Base-by-base conservation (phyloP, 371 early-diverging fungal species). In the Mucor velutinosus region DNA sequence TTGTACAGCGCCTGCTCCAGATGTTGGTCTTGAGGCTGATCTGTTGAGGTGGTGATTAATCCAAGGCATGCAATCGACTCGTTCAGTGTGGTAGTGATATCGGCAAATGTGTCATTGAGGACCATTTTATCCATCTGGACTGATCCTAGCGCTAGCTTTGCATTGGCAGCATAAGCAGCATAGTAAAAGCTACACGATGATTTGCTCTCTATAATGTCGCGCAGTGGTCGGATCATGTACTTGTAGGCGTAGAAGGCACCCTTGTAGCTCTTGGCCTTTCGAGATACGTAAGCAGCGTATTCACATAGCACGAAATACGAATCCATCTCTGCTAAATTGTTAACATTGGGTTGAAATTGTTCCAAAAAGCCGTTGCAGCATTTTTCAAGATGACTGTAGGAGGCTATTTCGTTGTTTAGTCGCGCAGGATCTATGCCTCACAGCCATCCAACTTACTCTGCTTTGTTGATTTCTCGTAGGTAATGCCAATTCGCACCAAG, bases 271-370 rank as follows among this genome's bases (percentile, higher is more conserved):
- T 72, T 74, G 17, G 69, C 62, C 66, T 82, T 82, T 47, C 73
- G 65, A 3, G 82, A 71, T 1, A 66, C 66, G 53, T 78, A 80
- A 11, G 81, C 72, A 53, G 49, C 57, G 15, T 79, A 83, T 51
- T 83, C 80, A 45, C 81, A 79, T 8, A 81, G 23, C 1, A 70
- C 60, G 30, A 81, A 76, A 45, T 79, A 81, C 12, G 76, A 69
- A 29, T 75, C 76, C 53, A 79, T 56, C 57, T 76, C 78, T 11
- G 59, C 15, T 8, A 75, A 10, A 30, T 79, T 58, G 3, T 69
- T 15, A 11, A 59, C 21, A 51, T 65, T 23, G 2, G 74, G 75
- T 14, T 66, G 17, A 15, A 64, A 14, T 0, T 37, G 19, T 43
- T 73, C 65, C 10, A 81, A 29, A 30, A 76, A 64, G 0, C 72